Evolutionary conservation across 2,329 filamentous ascomycete species (phyloP), one percentile per base, ranked within the genome.

Genomic region (Aspergillus sclerotialis): DNA sequence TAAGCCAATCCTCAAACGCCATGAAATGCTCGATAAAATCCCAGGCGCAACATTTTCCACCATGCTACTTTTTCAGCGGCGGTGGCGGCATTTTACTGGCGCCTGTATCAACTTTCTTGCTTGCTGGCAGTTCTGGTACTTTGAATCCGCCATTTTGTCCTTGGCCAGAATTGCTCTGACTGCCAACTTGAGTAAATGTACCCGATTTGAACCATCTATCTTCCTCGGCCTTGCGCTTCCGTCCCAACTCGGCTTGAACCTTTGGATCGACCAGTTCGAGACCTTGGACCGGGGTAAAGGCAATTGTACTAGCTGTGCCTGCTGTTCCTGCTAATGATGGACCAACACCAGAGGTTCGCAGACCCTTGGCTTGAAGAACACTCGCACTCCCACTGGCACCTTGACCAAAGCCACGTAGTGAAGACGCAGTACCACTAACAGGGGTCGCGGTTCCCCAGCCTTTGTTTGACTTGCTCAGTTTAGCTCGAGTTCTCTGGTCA

Each of bases 141-240:
- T 89, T 94, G 73, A 95, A 94, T 1, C 78, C 82, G 8, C 70
- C 77, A 32, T 72, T 72, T 42, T 72, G 69, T 6, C 64, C 56
- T 46, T 45, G 46, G 2, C 42, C 42, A 32, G 44, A 44, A 30
- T 40, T 40, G 33, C 43, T 54, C 36, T 61, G 54, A 28, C 45
- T 48, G 7, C 79, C 79, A 36, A 94, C 76, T 60, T 95, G 89
- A 7, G 92, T 95, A 55, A 98, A 98, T 0, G 86, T 89, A n/a
- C 92, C 92, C 30, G 87, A 85, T 63, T 92, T 94, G 70, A 98
- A 98, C 82, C 88, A 98, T 24, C 87, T 73, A 56, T 96, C 90
- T 57, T 94, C 87, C 44, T 96, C 92, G 1, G 87, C 89, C 59
- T 94, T 93, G 44, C 88, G 73, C 69, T 96, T 96, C 50, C 87